phyloP scores from a whole-genome alignment of 2,329 filamentous ascomycete species.

The Pseudogymnoascus sp. region DNA sequence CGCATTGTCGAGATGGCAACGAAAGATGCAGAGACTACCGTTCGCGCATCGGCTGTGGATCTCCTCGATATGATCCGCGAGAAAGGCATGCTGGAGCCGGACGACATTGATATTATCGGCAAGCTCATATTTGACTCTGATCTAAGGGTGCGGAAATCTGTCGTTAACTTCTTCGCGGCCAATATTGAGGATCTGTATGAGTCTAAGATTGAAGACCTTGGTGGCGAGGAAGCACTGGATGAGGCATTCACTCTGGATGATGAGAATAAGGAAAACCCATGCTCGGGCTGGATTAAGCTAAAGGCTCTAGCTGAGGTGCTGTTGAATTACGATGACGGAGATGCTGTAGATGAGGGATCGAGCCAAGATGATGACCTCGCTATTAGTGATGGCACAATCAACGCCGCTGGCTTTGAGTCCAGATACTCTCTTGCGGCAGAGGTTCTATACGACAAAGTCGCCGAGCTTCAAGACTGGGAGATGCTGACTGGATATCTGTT shows the following conservation, averaged over 20 bases:
- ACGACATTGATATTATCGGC: constrained; percentile 83
- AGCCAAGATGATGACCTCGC: constrained; percentile 44
- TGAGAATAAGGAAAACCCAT: constrained; percentile 69
- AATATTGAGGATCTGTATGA: constrained; percentile 79
- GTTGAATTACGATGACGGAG: constrained; percentile 69
- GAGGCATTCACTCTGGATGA: constrained; percentile 66
- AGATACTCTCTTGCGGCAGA: constrained; percentile 81
- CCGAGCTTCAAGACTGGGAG: constrained; percentile 81
- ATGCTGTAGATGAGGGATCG: constrained; percentile 45
- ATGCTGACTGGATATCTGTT: constrained; percentile 81
- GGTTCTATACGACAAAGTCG: constrained; percentile 73
- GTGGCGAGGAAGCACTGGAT: constrained; percentile 68
- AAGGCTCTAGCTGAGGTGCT: constrained; percentile 86
- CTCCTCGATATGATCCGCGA: constrained; percentile 76
- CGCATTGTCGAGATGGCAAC: constrained; percentile 90
- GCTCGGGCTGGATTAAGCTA: constrained; percentile 79
- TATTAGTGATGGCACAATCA: constrained; percentile 37
- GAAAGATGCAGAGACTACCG: constrained; percentile 71
- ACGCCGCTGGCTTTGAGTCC: constrained; percentile 64
- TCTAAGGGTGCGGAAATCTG: constrained; percentile 74
- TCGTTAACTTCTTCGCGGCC: constrained; percentile 83
- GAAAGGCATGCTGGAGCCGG: constrained; percentile 79
- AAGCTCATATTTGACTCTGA: constrained; percentile 86
- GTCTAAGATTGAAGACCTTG: constrained; percentile 73
- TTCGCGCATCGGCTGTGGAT: constrained; percentile 73